Conservation (phyloP, 139 green algal species). For the Parachlorella kessleri region DNA sequence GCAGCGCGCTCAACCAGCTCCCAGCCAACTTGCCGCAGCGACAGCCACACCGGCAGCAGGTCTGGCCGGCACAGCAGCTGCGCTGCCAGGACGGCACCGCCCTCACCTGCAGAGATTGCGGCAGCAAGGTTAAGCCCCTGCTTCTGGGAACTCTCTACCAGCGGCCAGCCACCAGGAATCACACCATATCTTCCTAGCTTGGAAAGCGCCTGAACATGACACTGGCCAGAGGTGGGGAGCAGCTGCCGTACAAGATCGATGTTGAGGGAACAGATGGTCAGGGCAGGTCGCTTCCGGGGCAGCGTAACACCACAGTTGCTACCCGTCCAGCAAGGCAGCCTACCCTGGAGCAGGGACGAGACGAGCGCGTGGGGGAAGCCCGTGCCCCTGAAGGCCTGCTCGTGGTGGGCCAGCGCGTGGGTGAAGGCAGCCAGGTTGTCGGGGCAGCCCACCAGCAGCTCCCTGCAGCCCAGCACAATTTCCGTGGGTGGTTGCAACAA, state of each 20-base stretch:
- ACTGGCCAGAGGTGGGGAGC: background rate
- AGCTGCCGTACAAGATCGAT: background rate
- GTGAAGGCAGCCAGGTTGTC: background rate
- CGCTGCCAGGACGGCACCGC: background rate
- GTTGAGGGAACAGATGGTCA: background rate
- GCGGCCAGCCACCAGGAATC: too few species aligned
- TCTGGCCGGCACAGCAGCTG: background rate
- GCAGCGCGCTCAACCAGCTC: background rate
- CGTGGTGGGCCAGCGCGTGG: background rate
- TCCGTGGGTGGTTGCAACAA: too few species aligned
- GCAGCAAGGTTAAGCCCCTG: too few species aligned
- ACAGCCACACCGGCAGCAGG: constrained; percentile 9
- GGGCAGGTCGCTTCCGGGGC: background rate
- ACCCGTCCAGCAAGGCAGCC: too few species aligned
- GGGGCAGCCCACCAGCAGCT: background rate
- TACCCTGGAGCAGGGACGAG: constrained; percentile 5
- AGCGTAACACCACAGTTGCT: too few species aligned
- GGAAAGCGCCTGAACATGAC: too few species aligned
- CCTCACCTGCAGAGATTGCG: background rate
- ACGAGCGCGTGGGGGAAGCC: constrained; percentile 18
- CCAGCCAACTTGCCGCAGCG: background rate
- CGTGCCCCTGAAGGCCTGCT: constrained; percentile 3
- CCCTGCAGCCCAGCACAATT: constrained; percentile 3
- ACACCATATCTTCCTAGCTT: too few species aligned
- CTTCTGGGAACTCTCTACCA: too few species aligned